A percentile compares a stretch with the other conserved stretches of the same genome.
These are phyloP conservation scores for Aspergillus aculeatus DNA, from an alignment of 2,329 filamentous ascomycete species.

Conservation along the genomic window DNA sequence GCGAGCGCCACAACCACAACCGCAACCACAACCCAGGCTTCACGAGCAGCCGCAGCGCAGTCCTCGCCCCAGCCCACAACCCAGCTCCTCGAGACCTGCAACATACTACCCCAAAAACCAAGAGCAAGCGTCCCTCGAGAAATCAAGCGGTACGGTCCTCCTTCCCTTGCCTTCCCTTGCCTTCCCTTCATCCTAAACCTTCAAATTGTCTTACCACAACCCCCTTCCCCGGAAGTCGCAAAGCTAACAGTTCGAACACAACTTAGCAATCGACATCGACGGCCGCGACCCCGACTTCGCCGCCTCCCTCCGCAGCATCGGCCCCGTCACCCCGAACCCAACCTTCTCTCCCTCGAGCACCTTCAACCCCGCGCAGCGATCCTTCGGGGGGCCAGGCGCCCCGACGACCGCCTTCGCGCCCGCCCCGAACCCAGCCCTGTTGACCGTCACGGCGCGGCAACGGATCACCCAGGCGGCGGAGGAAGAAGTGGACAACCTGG, in stretches of 20 bases:
- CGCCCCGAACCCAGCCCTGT: constrained; percentile 54
- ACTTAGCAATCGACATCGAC: constrained; percentile 58
- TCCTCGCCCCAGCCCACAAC: neutral
- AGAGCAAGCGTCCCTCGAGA: constrained; percentile 33
- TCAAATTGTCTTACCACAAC: no score
- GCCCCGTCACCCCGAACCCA: constrained; percentile 58
- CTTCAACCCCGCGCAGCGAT: constrained; percentile 33
- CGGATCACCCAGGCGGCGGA: constrained; percentile 54
- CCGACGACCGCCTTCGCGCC: constrained; percentile 37
- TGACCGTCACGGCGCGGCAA: constrained; percentile 53
- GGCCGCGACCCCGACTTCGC: constrained; percentile 66
- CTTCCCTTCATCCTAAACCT: neutral
- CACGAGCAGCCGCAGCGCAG: constrained; percentile 5
- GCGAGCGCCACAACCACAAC: constrained; percentile 34
- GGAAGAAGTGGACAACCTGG: constrained; percentile 52
- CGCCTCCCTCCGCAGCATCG: constrained; percentile 70
- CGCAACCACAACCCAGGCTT: constrained; percentile 33
- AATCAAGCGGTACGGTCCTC: constrained; percentile 34
- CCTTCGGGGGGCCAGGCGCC: constrained; percentile 3
- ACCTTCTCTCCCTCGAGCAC: constrained; percentile 57
- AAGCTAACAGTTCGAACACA: neutral
- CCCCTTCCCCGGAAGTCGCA: neutral
- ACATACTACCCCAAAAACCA: constrained; percentile 32
- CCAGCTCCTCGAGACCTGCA: constrained; percentile 24
- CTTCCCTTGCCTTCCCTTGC: neutral